Evolutionary conservation across 1,284 basidiomycete genomes (phyloP).

Genomic region (Trametes polyzona): DNA sequence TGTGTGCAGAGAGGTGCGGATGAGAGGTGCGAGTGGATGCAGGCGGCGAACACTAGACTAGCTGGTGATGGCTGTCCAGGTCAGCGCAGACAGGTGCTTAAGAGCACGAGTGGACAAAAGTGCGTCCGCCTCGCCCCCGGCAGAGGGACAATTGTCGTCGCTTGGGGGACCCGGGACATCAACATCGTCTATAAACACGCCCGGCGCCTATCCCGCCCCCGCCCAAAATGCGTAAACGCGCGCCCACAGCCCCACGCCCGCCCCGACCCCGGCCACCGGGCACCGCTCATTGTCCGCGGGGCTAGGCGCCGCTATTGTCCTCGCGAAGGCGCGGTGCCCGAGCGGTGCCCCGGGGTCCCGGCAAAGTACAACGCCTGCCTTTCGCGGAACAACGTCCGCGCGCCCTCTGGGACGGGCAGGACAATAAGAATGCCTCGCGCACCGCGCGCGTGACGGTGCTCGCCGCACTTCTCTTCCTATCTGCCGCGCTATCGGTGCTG

Average conservation of each 20-base stretch:
- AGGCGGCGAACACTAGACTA: slow-evolving; percentile 29
- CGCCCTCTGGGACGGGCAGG: slow-evolving; percentile 8
- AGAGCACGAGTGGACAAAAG: slow-evolving; percentile 30
- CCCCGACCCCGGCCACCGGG: slow-evolving; percentile 18
- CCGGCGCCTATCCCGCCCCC: slow-evolving; percentile 7
- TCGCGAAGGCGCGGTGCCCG: neutral
- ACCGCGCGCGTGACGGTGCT: slow-evolving; percentile 15
- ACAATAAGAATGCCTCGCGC: slow-evolving; percentile 27
- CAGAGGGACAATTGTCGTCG: slow-evolving; percentile 32
- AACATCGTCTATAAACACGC: slow-evolving; percentile 32
- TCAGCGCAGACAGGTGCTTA: slow-evolving; percentile 21
- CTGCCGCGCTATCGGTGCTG: neutral
- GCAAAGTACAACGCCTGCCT: slow-evolving; percentile 29
- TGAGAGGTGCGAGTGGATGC: slow-evolving; percentile 3
- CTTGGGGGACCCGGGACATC: slow-evolving; percentile 17
- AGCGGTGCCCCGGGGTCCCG: slow-evolving; percentile 17
- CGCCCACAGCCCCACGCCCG: slow-evolving; percentile 15
- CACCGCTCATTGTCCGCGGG: neutral
- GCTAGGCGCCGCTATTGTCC: slow-evolving; percentile 24
- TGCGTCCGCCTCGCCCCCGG: slow-evolving; percentile 24
- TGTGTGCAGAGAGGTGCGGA: slow-evolving; percentile 1
- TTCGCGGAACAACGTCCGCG: slow-evolving; percentile 24
- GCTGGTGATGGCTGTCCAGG: slow-evolving; percentile 28
- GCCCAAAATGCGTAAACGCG: slow-evolving; percentile 14
- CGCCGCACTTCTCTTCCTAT: neutral